Evolutionary conservation across 2,329 filamentous ascomycete genomes (phyloP).

Genomic region (Apiospora pterosperma): DNA sequence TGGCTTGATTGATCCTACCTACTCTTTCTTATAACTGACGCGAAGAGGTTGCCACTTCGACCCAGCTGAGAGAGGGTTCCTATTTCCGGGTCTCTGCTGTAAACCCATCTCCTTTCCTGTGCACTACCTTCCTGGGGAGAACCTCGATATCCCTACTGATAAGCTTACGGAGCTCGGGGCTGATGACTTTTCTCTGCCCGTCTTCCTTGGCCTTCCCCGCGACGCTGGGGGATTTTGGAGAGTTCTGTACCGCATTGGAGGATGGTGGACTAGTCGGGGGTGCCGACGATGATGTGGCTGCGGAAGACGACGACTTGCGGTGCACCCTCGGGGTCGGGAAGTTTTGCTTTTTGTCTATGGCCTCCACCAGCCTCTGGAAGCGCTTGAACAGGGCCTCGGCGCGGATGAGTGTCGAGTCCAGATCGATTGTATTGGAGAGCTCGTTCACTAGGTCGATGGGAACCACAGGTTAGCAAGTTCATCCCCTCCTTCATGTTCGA

Average conservation of each 20-base stretch:
- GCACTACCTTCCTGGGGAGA: slow-evolving; percentile 22
- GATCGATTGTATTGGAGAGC: slow-evolving; percentile 86
- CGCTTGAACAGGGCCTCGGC: slow-evolving; percentile 85
- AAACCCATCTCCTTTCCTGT: slow-evolving; percentile 22
- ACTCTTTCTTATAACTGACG: neutral
- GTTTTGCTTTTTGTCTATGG: slow-evolving; percentile 86
- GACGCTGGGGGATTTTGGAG: slow-evolving; percentile 13
- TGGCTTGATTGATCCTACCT: neutral
- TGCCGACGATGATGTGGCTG: slow-evolving; percentile 9
- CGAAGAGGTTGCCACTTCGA: neutral
- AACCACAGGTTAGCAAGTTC: neutral
- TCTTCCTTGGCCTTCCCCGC: slow-evolving; percentile 36
- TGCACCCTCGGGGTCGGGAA: slow-evolving; percentile 60
- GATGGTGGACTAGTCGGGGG: slow-evolving; percentile 2
- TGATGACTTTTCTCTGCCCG: slow-evolving; percentile 45
- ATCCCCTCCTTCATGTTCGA: neutral
- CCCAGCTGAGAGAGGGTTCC: neutral
- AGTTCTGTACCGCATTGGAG: slow-evolving; percentile 7
- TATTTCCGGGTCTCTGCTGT: slow-evolving; percentile 16
- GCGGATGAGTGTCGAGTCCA: slow-evolving; percentile 79
- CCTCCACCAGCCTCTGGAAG: slow-evolving; percentile 85
- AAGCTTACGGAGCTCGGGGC: slow-evolving; percentile 52
- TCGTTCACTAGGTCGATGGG: slow-evolving; percentile 70
- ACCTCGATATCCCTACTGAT: slow-evolving; percentile 38
- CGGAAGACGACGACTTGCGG: slow-evolving; percentile 13